These are phyloP conservation scores for Dendrocalamus latiflorus DNA, from an alignment of 202 grass and related monocot genomes.

Conservation along the genomic window DNA sequence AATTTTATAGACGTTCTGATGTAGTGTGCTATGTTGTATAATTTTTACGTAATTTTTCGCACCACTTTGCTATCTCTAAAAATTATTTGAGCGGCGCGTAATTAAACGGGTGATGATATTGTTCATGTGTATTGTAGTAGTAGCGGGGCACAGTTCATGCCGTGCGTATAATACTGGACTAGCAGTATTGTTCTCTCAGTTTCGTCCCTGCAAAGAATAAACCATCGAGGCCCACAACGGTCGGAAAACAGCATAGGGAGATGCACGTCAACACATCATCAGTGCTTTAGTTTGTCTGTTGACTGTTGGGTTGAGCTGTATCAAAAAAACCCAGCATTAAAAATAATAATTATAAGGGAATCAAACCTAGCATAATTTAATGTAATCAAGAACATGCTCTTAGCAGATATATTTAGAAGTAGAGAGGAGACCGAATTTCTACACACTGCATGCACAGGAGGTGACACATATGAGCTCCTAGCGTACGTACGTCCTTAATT, in stretches of 20 bases:
- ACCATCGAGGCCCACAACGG: not conserved
- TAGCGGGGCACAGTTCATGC: not conserved
- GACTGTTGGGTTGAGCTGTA: not conserved
- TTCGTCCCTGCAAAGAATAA: not conserved
- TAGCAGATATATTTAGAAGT: not conserved
- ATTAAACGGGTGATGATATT: too few relatives aligned
- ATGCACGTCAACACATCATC: not conserved
- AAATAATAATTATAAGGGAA: not conserved
- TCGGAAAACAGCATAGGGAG: not conserved
- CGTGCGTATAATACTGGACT: not conserved
- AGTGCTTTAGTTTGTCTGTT: not conserved
- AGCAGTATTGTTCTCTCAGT: not conserved
- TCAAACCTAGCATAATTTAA: not conserved
- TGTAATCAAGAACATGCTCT: too few relatives aligned
- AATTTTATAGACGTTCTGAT: too few relatives aligned
- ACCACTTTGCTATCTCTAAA: too few relatives aligned
- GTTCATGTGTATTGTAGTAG: not conserved
- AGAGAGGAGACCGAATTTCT: not conserved
- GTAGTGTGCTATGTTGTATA: too few relatives aligned
- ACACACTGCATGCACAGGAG: not conserved
- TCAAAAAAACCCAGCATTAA: not conserved
- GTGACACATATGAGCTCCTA: not conserved
- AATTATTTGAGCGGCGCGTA: too few relatives aligned
- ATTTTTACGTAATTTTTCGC: too few relatives aligned
- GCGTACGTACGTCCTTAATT: not conserved